Percentiles rank a stretch among this genome's conserved stretches.
These are phyloP conservation scores for Penicillium pancosmium DNA, from an alignment of 495 filamentous ascomycete species.

Conservation along the genomic window DNA sequence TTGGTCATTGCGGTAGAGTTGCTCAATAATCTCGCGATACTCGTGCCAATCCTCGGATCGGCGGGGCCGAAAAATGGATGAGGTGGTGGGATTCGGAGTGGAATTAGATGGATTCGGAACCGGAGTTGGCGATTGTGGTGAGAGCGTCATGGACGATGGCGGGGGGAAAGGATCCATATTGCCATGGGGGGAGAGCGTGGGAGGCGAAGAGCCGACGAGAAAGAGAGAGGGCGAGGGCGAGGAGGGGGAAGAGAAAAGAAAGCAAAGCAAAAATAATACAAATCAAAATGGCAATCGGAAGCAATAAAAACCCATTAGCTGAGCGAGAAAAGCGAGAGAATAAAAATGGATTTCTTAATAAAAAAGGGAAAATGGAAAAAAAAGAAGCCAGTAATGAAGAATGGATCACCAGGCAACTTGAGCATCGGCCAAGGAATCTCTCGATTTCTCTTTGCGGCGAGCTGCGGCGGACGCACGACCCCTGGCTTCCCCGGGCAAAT, in stretches of 20 bases:
- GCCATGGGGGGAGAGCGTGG: conserved; percentile 4
- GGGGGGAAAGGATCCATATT: conserved; percentile 24
- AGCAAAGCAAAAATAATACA: conserved; percentile 12
- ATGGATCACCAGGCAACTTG: conserved; percentile 30
- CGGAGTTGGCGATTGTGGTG: conserved; percentile 25
- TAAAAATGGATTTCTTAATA: background rate
- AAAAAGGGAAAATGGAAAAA: conserved; percentile 18
- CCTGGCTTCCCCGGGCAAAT: conserved; percentile 50
- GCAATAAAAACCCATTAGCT: conserved; percentile 3
- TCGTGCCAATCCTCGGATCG: conserved; percentile 48
- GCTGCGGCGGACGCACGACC: conserved; percentile 38
- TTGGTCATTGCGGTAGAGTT: conserved; percentile 46
- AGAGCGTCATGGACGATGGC: conserved; percentile 18
- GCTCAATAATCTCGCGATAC: conserved; percentile 43
- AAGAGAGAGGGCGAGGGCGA: background rate
- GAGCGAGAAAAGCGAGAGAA: too few species aligned
- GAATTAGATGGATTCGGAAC: conserved; percentile 11
- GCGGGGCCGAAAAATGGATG: conserved; percentile 39
- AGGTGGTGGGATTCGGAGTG: background rate
- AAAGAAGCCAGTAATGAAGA: conserved; percentile 1
- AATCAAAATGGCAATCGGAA: conserved; percentile 4
- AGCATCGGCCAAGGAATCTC: conserved; percentile 27
- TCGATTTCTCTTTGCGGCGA: conserved; percentile 47
- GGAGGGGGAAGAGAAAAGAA: conserved; percentile 12
- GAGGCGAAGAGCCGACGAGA: background rate